Evolutionary conservation across 2,329 filamentous ascomycete species (phyloP).

Genomic region (Neonectria punicea): DNA sequence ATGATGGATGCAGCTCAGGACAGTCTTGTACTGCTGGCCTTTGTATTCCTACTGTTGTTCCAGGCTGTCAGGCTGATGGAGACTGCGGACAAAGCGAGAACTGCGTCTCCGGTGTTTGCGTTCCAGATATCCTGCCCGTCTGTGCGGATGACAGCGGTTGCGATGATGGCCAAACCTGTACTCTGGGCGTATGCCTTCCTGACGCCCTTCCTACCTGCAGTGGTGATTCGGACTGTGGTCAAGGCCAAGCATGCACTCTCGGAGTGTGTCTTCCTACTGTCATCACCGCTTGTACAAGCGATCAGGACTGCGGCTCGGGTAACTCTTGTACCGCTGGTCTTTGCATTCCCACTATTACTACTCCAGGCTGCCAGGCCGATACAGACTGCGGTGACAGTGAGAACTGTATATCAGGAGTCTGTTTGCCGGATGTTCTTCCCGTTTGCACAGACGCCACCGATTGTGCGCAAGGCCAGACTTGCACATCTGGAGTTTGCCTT

Average conservation of each 20-base stretch:
- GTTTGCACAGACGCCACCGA: neutral
- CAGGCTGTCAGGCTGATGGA: neutral
- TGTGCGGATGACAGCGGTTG: neutral
- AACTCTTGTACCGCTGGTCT: neutral
- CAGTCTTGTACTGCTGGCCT: slow-evolving; percentile 3
- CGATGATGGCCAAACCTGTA: neutral
- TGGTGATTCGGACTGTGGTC: neutral
- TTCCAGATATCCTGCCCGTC: neutral
- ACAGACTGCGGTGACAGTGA: neutral
- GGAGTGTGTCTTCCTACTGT: neutral
- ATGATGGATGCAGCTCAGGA: neutral
- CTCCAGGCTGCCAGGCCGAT: neutral
- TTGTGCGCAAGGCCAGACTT: neutral
- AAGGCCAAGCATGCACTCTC: neutral
- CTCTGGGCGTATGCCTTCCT: neutral
- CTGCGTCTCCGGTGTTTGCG: slow-evolving; percentile 6
- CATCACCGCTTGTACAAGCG: neutral
- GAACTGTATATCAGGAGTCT: slow-evolving; percentile 1
- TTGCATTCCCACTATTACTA: neutral
- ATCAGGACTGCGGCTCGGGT: neutral
- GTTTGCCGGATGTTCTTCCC: neutral
- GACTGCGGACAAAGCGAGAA: neutral
- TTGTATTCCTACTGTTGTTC: slow-evolving; percentile 4
- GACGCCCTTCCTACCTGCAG: neutral
- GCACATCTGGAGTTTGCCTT: slow-evolving; percentile 1